Base-by-base conservation (phyloP, 306 rosid species). In the Trifolium subterraneum region DNA sequence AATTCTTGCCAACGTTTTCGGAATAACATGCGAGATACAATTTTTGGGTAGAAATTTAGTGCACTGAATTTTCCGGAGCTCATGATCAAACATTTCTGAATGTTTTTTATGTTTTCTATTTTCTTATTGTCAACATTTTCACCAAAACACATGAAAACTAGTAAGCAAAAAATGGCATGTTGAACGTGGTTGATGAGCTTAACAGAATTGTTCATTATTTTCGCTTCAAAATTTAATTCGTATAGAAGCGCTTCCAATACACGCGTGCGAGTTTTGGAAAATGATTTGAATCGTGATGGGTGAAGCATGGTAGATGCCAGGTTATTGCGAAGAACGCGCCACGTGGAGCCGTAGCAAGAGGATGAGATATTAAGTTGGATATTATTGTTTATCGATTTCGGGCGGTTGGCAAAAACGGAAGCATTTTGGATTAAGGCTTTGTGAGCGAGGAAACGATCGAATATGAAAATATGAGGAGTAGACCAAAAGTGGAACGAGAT, bases 271-370 rank as follows among this genome's bases (percentile, higher is more conserved):
- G 11, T 51, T 0, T 10, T n/a, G 6, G 85, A 48, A 47, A 80
- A 80, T 14, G 85, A 73, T 0, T 58, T 69, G 22, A 77, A 19
- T 1, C 78, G 75, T 2, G 75, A 47, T 2, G 70, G 80, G 59
- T 77, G 83, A 8, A 84, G 83, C 22, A 80, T 84, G 70, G 77
- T 64, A 5, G 67, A 18, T 12, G 78, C 62, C 50, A 84, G 82
- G 63, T 84, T 84, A 6, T 84, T 84, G 8, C 87, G 84, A 54
- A 84, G 74, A 41, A 54, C 1, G 10, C 87, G 84, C 87, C 87
- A 84, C 1, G 71, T 73, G 70, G 82, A 9, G 2, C 84, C 84
- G 31, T 84, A 84, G 47, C 11, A 29, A 39, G 80, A 79, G 38
- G 80, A 44, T 74, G 3, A 47, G 60, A 84, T 73, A 55, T 51